Percentiles rank a stretch among this genome's conserved stretches.
These are phyloP conservation scores for Globisporangium echinulatum DNA, from an alignment of 352 stramenopile genomes.

Conservation along the genomic window DNA sequence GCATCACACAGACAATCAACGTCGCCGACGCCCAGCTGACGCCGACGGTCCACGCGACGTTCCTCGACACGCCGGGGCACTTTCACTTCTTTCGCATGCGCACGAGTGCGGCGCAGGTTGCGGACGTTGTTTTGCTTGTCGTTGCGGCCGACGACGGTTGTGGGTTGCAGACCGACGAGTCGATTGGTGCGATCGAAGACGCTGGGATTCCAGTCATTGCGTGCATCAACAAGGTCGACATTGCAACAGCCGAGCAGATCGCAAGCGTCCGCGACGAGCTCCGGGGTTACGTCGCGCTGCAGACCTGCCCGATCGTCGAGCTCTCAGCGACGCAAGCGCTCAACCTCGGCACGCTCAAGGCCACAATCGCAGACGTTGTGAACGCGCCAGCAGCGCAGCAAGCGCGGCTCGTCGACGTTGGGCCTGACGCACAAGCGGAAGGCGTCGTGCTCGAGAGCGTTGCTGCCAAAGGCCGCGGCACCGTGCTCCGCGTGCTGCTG, in stretches of 20 bases:
- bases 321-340: slow-evolving; percentile 66
- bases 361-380: slow-evolving; percentile 32
- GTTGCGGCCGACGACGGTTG: slow-evolving; percentile 98
- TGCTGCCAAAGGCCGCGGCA: slow-evolving; percentile 54
- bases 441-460: slow-evolving; percentile 75
- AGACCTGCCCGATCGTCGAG: slow-evolving; percentile 60
- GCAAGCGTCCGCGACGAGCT: slow-evolving; percentile 46
- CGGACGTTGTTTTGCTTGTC: slow-evolving; percentile 96
- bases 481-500: slow-evolving; percentile 66
- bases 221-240: slow-evolving; percentile 88
- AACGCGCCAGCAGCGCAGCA: slow-evolving; percentile 20
- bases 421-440: slow-evolving; percentile 28
- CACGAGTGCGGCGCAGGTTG: slow-evolving; percentile 93
- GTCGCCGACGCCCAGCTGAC: slow-evolving; percentile 92
- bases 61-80: slow-evolving; percentile 99
- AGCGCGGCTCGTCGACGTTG: slow-evolving; percentile 35
- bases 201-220: slow-evolving; percentile 63
- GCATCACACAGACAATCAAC: slow-evolving; percentile 99
- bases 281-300: slow-evolving; percentile 74
- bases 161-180: slow-evolving; percentile 97
- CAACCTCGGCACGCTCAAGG: slow-evolving; percentile 48
- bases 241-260: slow-evolving; percentile 34
- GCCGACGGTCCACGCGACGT: slow-evolving; percentile 77
- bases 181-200: slow-evolving; percentile 86
- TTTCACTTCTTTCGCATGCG: slow-evolving; percentile 99